These are phyloP conservation scores for Tricholoma hemisulphureum DNA, from an alignment of 768 basidiomycete genomes.

Conservation along the genomic window DNA sequence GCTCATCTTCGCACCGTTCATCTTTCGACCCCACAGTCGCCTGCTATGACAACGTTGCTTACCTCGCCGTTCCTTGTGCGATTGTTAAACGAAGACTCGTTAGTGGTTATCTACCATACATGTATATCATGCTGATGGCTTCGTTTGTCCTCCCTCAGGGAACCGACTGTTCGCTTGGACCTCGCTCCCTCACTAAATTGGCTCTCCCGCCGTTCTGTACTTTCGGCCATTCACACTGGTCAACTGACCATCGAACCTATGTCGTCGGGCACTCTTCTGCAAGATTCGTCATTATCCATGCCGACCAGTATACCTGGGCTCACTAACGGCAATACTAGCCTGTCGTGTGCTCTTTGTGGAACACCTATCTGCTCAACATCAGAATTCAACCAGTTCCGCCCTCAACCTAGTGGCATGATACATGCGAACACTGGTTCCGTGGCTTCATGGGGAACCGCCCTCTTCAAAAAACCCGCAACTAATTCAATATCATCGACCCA, in stretches of 20 bases:
- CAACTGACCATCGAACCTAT: constrained; percentile 90
- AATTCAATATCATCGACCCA: constrained; percentile 28
- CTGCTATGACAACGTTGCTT: constrained; percentile 72
- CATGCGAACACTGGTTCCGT: constrained; percentile 32
- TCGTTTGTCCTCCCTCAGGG: constrained; percentile 44
- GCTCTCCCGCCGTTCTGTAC: constrained; percentile 84
- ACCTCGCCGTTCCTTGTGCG: constrained; percentile 77
- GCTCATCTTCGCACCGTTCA: constrained; percentile 73
- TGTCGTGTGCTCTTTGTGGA: constrained; percentile 83
- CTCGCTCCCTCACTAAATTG: constrained; percentile 92
- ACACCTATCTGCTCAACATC: constrained; percentile 46
- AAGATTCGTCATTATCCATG: constrained; percentile 43
- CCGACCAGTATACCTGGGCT: constrained; percentile 46
- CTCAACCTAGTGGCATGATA: constrained; percentile 31
- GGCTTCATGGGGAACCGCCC: constrained; percentile 50
- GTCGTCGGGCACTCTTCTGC: constrained; percentile 55
- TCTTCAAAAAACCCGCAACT: constrained; percentile 53
- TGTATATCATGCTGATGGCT: constrained; percentile 13
- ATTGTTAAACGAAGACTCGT: constrained; percentile 82
- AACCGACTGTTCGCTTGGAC: constrained; percentile 90
- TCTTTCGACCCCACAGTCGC: constrained; percentile 55
- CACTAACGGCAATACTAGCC: constrained; percentile 43
- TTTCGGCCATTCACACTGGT: constrained; percentile 81
- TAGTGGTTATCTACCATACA: constrained; percentile 34
- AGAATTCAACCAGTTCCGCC: constrained; percentile 24